A percentile compares a stretch with the other conserved stretches of the same genome.
Evolutionary conservation across 139 green algal species (phyloP).

Genomic region (Bryopsis sp.): DNA sequence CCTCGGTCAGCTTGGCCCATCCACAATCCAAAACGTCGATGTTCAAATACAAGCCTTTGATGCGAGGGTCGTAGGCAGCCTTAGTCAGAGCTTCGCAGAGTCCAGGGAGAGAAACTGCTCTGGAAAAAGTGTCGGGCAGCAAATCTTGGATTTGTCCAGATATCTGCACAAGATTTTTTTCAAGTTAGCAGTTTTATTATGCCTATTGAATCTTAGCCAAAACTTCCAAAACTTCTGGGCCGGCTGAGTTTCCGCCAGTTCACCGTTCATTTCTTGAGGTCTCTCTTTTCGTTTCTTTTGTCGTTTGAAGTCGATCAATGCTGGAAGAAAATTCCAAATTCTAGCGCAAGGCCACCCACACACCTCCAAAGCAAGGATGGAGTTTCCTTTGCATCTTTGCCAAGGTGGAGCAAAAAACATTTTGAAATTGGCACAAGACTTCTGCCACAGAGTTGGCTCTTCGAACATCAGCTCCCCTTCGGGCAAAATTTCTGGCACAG

Average conservation of each 20-base stretch:
- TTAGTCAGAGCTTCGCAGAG: slow-evolving; percentile 68
- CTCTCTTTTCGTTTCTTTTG: background rate
- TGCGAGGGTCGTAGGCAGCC: slow-evolving; percentile 74
- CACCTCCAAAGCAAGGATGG: slow-evolving; percentile 67
- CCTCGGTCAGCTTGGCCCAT: slow-evolving; percentile 67
- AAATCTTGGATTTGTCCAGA: slow-evolving; percentile 33
- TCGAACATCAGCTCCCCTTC: background rate
- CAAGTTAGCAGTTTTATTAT: too few relatives aligned
- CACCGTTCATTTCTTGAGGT: slow-evolving; percentile 10
- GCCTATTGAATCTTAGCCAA: too few relatives aligned
- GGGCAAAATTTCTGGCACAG: too few relatives aligned
- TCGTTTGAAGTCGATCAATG: slow-evolving; percentile 1
- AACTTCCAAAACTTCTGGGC: too few relatives aligned
- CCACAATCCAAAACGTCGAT: slow-evolving; percentile 48
- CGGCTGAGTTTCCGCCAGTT: too few relatives aligned
- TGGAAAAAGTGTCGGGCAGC: slow-evolving; percentile 33
- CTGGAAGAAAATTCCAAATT: background rate
- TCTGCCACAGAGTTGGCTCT: background rate
- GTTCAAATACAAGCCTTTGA: slow-evolving; percentile 74
- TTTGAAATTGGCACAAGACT: slow-evolving; percentile 13
- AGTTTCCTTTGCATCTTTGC: slow-evolving; percentile 71
- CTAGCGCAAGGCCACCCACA: background rate
- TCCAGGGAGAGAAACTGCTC: slow-evolving; percentile 39
- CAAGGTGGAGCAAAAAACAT: slow-evolving; percentile 69
- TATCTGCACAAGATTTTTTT: slow-evolving; percentile 15